phyloP scores from a whole-genome alignment of 2,329 filamentous ascomycete species.

The Hymenoscyphus occultus region DNA sequence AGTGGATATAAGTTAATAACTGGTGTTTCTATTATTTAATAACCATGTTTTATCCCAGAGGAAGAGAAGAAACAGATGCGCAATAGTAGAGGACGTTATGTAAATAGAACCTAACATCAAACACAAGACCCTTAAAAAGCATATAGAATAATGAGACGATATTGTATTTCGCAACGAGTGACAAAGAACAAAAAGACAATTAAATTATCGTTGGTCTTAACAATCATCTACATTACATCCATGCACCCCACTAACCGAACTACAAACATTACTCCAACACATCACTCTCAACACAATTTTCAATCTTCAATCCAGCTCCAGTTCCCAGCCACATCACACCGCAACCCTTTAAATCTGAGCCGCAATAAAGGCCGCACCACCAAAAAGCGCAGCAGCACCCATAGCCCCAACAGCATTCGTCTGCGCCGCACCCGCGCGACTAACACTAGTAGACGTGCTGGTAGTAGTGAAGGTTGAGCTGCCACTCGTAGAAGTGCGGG shows the following conservation, averaged over 20 bases:
- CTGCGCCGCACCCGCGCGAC: constrained; percentile 23
- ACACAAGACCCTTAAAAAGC: too few relatives aligned
- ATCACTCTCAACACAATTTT: too few relatives aligned
- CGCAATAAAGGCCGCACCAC: constrained; percentile 30
- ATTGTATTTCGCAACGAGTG: too few relatives aligned
- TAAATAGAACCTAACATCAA: too few relatives aligned
- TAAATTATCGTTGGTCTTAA: neutral
- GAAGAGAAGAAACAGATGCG: too few relatives aligned
- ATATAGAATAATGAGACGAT: too few relatives aligned
- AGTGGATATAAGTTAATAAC: too few relatives aligned
- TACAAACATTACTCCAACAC: too few relatives aligned
- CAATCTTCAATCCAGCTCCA: neutral
- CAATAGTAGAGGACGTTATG: too few relatives aligned
- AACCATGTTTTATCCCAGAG: too few relatives aligned
- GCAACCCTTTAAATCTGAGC: constrained; percentile 26
- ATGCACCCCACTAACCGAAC: neutral
- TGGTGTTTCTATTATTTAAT: too few relatives aligned
- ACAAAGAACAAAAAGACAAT: neutral
- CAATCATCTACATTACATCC: neutral
- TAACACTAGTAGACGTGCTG: constrained; percentile 9
- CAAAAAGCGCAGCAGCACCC: constrained; percentile 31
- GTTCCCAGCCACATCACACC: too few relatives aligned
- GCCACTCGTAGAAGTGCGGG: constrained; percentile 13
- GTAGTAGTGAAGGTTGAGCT: constrained; percentile 10
- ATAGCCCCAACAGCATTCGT: constrained; percentile 26